Evolutionary conservation across 2,329 filamentous ascomycete species (phyloP).

Genomic region (Byssothecium circinans): DNA sequence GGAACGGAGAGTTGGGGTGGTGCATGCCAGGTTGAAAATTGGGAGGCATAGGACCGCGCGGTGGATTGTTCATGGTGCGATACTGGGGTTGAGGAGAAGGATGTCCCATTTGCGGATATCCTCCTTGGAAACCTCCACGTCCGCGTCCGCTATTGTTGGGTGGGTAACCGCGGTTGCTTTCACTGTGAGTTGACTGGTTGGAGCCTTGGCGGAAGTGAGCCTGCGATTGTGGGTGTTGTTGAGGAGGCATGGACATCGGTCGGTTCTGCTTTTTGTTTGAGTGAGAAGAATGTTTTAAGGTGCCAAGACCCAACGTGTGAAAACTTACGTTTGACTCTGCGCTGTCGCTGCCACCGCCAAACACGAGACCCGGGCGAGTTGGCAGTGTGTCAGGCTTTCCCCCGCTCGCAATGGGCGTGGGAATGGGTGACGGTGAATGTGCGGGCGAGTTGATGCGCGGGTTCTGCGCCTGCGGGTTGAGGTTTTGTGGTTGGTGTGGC

Average conservation of each 20-base stretch:
- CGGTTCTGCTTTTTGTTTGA: constrained; percentile 60
- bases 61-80: constrained; percentile 55
- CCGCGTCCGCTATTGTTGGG: constrained; percentile 51
- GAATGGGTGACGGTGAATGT: constrained; percentile 89
- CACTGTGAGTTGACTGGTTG: constrained; percentile 77
- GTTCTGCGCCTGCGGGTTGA: constrained; percentile 59
- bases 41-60: constrained; percentile 54
- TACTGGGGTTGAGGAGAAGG: constrained; percentile 56
- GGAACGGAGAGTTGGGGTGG: constrained; percentile 61
- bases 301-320: constrained; percentile 27
- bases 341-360: constrained; percentile 73
- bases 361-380: constrained; percentile 73
- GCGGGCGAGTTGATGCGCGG: constrained; percentile 80
- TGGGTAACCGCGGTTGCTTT: constrained; percentile 56
- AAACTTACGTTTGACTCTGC: constrained; percentile 70
- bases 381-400: constrained; percentile 76
- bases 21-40: constrained; percentile 55
- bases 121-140: constrained; percentile 53
- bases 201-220: constrained; percentile 85
- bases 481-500: constrained; percentile 62
- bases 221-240: constrained; percentile 57
- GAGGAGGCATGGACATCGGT: constrained; percentile 62
- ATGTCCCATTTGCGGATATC: constrained; percentile 45
- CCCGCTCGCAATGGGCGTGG: constrained; percentile 82
- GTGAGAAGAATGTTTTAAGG: constrained; percentile 17